Conservation (phyloP, 2,329 filamentous ascomycete genomes). For the Xylaria multiplex region DNA sequence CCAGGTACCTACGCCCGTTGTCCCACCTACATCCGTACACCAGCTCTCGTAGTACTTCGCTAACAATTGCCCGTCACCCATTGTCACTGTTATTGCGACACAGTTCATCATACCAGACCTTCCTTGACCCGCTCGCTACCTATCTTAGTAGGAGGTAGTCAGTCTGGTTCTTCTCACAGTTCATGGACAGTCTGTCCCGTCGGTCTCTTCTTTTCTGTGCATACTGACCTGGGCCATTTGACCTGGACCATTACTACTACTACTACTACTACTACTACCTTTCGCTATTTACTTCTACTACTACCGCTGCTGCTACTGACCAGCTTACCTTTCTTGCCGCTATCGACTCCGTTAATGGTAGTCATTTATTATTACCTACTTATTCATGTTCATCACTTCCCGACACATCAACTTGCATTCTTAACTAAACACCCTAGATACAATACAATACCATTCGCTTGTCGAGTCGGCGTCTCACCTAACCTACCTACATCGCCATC, state of each 20-base stretch:
- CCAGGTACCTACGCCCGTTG: background rate
- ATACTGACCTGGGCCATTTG: background rate
- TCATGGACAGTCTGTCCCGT: constrained; percentile 22
- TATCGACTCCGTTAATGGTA: constrained; percentile 16
- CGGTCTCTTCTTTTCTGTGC: constrained; percentile 23
- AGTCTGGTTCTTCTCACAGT: constrained; percentile 26
- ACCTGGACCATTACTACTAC: no score
- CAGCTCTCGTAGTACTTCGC: constrained; percentile 28
- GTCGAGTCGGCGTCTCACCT: constrained; percentile 36
- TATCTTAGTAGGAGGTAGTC: constrained; percentile 17
- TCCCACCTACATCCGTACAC: constrained; percentile 20
- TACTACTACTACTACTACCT: background rate
- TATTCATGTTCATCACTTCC: constrained; percentile 16
- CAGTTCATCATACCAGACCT: constrained; percentile 11
- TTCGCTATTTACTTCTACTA: constrained; percentile 6
- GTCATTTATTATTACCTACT: background rate
- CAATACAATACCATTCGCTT: constrained; percentile 33
- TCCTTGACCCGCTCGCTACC: constrained; percentile 12
- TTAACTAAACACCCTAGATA: constrained; percentile 24
- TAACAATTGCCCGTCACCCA: constrained; percentile 26
- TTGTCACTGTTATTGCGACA: constrained; percentile 30
- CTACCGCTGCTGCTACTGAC: background rate
- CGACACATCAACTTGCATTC: constrained; percentile 31
- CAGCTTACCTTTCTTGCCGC: constrained; percentile 25
- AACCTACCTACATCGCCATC: constrained; percentile 26